phyloP scores from a whole-genome alignment of 2,329 filamentous ascomycete species.

The Colletotrichum sp. region DNA sequence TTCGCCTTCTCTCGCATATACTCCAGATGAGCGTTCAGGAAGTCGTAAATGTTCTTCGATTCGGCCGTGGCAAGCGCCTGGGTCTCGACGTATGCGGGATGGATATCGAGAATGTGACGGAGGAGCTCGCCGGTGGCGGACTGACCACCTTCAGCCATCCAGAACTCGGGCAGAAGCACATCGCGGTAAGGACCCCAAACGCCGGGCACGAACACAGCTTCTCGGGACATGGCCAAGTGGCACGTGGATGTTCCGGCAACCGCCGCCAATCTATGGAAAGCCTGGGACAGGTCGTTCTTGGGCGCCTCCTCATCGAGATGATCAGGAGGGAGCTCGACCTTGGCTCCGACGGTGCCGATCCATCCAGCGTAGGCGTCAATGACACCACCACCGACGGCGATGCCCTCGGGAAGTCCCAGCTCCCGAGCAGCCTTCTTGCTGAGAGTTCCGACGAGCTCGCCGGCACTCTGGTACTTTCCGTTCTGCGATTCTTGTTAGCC shows the following conservation, averaged over 20 bases:
- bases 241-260: slow-evolving; percentile 98
- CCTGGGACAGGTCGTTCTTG: slow-evolving; percentile 88
- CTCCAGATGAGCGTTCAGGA: slow-evolving; percentile 85
- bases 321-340: slow-evolving; percentile 67
- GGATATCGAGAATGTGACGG: slow-evolving; percentile 93
- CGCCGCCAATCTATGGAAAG: slow-evolving; percentile 89
- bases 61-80: slow-evolving; percentile 79
- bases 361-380: slow-evolving; percentile 99
- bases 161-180: slow-evolving; percentile 88
- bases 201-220: slow-evolving; percentile 91
- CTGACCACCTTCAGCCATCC: slow-evolving; percentile 97
- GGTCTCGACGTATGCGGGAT: slow-evolving; percentile 86
- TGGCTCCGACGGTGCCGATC: slow-evolving; percentile 98
- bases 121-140: slow-evolving; percentile 94
- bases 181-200: slow-evolving; percentile 98
- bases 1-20: slow-evolving; percentile 72
- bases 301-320: slow-evolving; percentile 71
- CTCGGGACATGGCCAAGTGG: slow-evolving; percentile 92
- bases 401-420: slow-evolving; percentile 83
- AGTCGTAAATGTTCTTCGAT: slow-evolving; percentile 92
- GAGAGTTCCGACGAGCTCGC: slow-evolving; percentile 85
- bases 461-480: slow-evolving; percentile 87
- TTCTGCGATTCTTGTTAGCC: slow-evolving; percentile 63
- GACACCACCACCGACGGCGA: slow-evolving; percentile 93
- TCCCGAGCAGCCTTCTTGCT: slow-evolving; percentile 84